Percentiles rank a stretch among this genome's conserved stretches.
Conservation (phyloP, 768 basidiomycete species). For the Naganishia randhawae region DNA sequence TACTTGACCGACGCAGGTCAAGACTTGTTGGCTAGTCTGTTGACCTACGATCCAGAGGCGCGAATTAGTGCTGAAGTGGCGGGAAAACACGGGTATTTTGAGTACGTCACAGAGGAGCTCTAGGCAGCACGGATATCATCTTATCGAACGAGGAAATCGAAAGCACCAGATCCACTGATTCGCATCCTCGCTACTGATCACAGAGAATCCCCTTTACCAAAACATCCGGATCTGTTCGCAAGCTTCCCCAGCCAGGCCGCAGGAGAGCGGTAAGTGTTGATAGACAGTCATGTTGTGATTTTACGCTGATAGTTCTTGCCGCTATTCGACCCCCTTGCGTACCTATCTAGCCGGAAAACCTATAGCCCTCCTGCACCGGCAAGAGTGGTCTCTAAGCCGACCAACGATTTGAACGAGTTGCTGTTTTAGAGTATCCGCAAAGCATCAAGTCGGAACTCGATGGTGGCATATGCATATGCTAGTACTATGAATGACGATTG, state of each 20-base stretch:
- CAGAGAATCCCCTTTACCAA: slow-evolving; percentile 90
- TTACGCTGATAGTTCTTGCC: neutral
- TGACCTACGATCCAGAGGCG: slow-evolving; percentile 83
- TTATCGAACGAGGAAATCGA: too few species aligned
- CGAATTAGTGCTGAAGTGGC: slow-evolving; percentile 88
- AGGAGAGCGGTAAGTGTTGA: slow-evolving; percentile 64
- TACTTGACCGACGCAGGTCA: slow-evolving; percentile 78
- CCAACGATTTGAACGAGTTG: slow-evolving; percentile 15
- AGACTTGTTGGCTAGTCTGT: slow-evolving; percentile 72
- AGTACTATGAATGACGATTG: too few species aligned
- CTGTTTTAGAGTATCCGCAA: neutral
- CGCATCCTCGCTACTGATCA: neutral
- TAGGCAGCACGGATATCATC: too few species aligned
- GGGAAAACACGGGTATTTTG: slow-evolving; percentile 84
- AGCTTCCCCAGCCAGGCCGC: slow-evolving; percentile 95
- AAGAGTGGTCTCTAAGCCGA: slow-evolving; percentile 12
- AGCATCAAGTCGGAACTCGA: too few species aligned
- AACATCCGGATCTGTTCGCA: slow-evolving; percentile 90
- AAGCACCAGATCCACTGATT: neutral
- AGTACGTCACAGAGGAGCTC: slow-evolving; percentile 54
- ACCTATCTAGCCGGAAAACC: neutral
- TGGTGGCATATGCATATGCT: too few species aligned
- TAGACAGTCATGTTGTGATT: neutral
- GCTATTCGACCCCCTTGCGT: neutral
- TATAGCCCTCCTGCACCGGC: slow-evolving; percentile 12